Conservation (phyloP, 495 filamentous ascomycete species). For the Pseudotulostoma volvatum region DNA sequence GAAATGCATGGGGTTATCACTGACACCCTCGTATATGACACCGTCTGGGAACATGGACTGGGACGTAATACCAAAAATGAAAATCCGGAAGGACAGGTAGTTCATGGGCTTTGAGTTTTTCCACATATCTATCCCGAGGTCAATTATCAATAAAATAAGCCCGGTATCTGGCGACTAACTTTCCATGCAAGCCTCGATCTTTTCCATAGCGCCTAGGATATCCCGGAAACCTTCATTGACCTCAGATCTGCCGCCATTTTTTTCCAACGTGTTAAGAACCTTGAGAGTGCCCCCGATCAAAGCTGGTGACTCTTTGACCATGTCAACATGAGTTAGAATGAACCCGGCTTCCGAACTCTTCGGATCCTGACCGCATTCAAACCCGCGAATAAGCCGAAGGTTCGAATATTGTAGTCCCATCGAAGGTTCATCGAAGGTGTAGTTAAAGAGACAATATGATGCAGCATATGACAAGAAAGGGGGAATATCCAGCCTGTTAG, state of each 20-base stretch:
- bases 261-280: slow-evolving; percentile 41
- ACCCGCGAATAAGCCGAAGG: slow-evolving; percentile 71
- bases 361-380: slow-evolving; percentile 72
- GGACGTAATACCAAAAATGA: slow-evolving; percentile 82
- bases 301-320: slow-evolving; percentile 62
- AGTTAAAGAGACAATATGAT: slow-evolving; percentile 84
- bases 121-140: slow-evolving; percentile 55
- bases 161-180: slow-evolving; percentile 23
- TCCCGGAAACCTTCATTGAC: slow-evolving; percentile 49
- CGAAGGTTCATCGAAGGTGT: slow-evolving; percentile 48
- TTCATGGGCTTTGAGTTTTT: slow-evolving; percentile 55
- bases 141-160: not conserved
- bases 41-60: slow-evolving; percentile 87
- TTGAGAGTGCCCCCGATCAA: slow-evolving; percentile 53
- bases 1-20: slow-evolving; percentile 52
- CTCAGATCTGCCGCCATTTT: slow-evolving; percentile 26
- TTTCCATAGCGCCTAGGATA: slow-evolving; percentile 44
- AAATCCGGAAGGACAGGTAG: slow-evolving; percentile 75
- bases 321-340: slow-evolving; percentile 66
- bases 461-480: slow-evolving; percentile 95
- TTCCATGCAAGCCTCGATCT: slow-evolving; percentile 68
- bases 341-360: slow-evolving; percentile 84
- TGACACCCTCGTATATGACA: slow-evolving; percentile 71
- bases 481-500: slow-evolving; percentile 25
- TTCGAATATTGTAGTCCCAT: slow-evolving; percentile 58